Percentiles rank a stretch among this genome's conserved stretches.
These are phyloP conservation scores for Paramecium tetraurelia DNA, from an alignment of 73 alveolate species.

Conservation along the genomic window DNA sequence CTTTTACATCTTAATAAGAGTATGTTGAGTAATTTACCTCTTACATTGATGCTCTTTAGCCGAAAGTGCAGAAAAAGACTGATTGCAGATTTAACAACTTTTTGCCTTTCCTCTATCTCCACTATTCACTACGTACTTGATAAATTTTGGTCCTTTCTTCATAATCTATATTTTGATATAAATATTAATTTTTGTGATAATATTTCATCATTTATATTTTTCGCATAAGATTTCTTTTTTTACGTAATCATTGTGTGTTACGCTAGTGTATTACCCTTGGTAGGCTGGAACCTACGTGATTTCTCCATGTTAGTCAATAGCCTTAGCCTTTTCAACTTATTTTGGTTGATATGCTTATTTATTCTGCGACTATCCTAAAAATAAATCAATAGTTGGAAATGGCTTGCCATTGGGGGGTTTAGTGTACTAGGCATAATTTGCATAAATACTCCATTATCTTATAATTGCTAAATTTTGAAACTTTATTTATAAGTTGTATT, in stretches of 20 bases:
- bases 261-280: neutral
- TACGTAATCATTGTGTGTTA: constrained; percentile 7
- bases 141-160: neutral
- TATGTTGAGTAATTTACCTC: neutral
- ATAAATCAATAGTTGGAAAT: constrained; percentile 37
- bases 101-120: neutral
- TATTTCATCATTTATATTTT: neutral
- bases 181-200: neutral
- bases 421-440: neutral
- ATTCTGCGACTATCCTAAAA: neutral
- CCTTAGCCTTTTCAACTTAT: neutral
- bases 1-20: neutral
- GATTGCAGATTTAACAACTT: neutral
- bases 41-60: constrained; percentile 38
- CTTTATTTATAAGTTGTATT: constrained; percentile 28
- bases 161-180: neutral
- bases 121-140: neutral
- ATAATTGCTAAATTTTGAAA: neutral
- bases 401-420: constrained; percentile 30
- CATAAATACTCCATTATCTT: neutral
- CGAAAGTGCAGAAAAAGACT: neutral
- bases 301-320: neutral
- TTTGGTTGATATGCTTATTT: neutral
- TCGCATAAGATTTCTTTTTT: neutral
- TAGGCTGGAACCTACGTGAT: constrained; percentile 7